Conservation (phyloP, 768 basidiomycete species). For the Mycena sanguinolenta region DNA sequence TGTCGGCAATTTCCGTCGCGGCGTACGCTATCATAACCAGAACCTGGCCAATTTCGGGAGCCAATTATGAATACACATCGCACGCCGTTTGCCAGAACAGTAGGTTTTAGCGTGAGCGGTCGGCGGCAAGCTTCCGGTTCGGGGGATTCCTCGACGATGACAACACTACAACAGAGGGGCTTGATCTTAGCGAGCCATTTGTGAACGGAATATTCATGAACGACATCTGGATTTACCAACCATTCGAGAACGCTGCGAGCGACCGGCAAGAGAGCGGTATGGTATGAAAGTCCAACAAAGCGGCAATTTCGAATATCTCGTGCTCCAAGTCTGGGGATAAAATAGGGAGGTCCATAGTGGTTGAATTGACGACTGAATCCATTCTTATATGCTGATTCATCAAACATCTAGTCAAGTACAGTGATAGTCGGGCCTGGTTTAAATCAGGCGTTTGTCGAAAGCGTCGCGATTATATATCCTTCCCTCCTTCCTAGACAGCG, state of each 20-base stretch:
- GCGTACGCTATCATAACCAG: background rate
- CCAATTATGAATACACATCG: background rate
- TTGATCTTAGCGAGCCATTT: too few relatives aligned
- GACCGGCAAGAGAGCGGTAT: background rate
- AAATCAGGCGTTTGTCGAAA: too few relatives aligned
- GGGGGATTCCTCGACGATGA: background rate
- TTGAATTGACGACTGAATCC: too few relatives aligned
- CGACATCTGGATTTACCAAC: background rate
- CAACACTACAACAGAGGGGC: slow-evolving; percentile 13
- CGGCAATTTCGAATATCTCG: too few relatives aligned
- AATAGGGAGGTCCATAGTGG: too few relatives aligned
- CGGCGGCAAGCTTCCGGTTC: background rate
- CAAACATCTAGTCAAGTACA: too few relatives aligned
- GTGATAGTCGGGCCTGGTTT: too few relatives aligned
- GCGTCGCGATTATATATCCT: too few relatives aligned
- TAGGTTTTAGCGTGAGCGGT: background rate
- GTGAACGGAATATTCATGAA: background rate
- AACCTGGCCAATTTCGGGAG: slow-evolving; percentile 1
- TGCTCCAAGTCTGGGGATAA: too few relatives aligned
- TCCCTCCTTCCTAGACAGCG: too few relatives aligned
- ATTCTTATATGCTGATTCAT: too few relatives aligned
- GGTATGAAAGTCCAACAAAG: too few relatives aligned
- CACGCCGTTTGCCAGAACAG: slow-evolving; percentile 9
- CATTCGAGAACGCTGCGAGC: slow-evolving; percentile 13
- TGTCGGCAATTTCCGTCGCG: background rate